Evolutionary conservation across 2,329 filamentous ascomycete genomes (phyloP), one percentile per base, ranked within the genome.

Genomic region (Aspergillus vadensis): DNA sequence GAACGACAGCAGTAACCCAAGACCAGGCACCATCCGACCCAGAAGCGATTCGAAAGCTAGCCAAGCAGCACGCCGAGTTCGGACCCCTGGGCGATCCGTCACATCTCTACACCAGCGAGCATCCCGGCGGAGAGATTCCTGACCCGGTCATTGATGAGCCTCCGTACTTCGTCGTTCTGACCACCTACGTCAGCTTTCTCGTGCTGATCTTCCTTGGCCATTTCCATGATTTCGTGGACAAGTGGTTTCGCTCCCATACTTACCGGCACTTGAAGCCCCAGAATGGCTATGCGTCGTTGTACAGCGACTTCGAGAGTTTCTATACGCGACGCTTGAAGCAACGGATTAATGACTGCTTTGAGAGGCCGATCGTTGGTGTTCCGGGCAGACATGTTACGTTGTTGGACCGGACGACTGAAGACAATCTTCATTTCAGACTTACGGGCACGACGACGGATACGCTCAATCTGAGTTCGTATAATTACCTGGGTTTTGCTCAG

Each of bases 261-360:
- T 97, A 97, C 78, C 87, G 86, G 73, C 88, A 93, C 70, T 81
- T 97, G 69, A 89, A 88, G 72, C 85, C 88, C 44, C 85, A 86
- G 65, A 91, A 96, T 75, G 94, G 94, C 62, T 97, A 96, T 73
- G 94, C 93, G 3, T 92, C 94, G 7, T 83, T 97, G 62, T 97
- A 97, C 77, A 94, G 91, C 71, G 94, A 97, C 76, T 98, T 97
- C 73, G 94, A 98, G 82, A 97, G 92, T 78, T 97, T 98, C 77
- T 98, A 97, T 78, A 91, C 92, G 56, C 86, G 94, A 53, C 85
- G 94, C 57, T 77, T 97, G 73, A 97, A 98, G 82, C 86, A 91
- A 81, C 86, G 94, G 65, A 91, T 97, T 72, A 95, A 97, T 68
- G 94, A 98, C 78, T 96, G 91, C 80, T 97, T 97, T 75, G 89